A percentile compares a stretch with the other conserved stretches of the same genome.
Evolutionary conservation across 768 basidiomycete genomes (phyloP).

Genomic region (Asterophora lycoperdoides): DNA sequence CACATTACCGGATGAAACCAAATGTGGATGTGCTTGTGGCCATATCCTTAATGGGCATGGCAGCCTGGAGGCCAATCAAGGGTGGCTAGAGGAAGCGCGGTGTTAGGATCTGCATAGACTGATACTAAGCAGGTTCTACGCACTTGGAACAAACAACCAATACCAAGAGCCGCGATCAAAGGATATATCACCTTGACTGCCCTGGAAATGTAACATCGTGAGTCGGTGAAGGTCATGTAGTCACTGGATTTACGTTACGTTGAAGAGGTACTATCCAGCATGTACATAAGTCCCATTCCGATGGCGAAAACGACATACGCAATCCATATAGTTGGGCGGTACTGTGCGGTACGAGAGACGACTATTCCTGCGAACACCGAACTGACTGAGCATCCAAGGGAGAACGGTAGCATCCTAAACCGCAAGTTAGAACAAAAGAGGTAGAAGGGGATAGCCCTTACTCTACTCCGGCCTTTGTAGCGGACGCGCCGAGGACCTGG

Average conservation of each 20-base stretch:
- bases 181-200: constrained; percentile 62
- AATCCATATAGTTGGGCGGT: constrained; percentile 60
- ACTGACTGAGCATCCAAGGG: constrained; percentile 51
- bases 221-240: background rate
- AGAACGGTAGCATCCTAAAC: constrained; percentile 69
- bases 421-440: background rate
- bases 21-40: constrained; percentile 73
- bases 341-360: constrained; percentile 53
- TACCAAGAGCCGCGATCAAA: constrained; percentile 60
- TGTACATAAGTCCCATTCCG: constrained; percentile 71
- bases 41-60: constrained; percentile 87
- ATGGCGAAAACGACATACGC: constrained; percentile 53
- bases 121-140: constrained; percentile 5
- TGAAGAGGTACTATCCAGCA: constrained; percentile 54
- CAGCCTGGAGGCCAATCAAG: constrained; percentile 72
- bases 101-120: constrained; percentile 1
- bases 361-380: constrained; percentile 56
- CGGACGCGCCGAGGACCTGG: constrained; percentile 73
- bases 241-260: constrained; percentile 33
- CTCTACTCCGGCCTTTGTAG: constrained; percentile 66
- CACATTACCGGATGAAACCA: constrained; percentile 59
- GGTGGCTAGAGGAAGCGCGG: constrained; percentile 41
- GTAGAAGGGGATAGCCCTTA: constrained; percentile 28
- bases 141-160: constrained; percentile 64
- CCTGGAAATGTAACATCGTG: constrained; percentile 35